These are phyloP conservation scores for Pseudonitzschia multiseries DNA, from an alignment of 108 stramenopile genomes.

Conservation along the genomic window DNA sequence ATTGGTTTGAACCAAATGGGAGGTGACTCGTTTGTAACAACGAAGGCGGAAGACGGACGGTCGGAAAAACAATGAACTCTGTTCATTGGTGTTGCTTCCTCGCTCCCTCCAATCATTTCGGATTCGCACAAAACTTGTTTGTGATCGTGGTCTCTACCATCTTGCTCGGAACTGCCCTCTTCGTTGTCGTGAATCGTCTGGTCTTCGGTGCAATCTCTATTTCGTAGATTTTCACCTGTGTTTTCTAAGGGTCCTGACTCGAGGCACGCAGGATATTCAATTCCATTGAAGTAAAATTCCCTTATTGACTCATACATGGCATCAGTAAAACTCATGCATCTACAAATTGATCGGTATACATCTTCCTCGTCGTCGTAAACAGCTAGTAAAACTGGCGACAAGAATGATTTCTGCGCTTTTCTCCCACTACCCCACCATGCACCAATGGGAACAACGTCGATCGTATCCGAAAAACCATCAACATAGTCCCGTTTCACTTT, in stretches of 20 bases:
- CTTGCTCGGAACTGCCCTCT: constrained; percentile 12
- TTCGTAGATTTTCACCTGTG: neutral
- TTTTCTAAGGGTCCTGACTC: neutral
- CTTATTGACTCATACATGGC: constrained; percentile 52
- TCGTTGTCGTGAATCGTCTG: constrained; percentile 1
- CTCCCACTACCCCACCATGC: constrained; percentile 82
- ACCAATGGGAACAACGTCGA: constrained; percentile 91
- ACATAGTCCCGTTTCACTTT: constrained; percentile 95
- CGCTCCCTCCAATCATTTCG: neutral
- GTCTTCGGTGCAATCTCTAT: neutral
- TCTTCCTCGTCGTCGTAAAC: constrained; percentile 83
- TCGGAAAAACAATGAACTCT: constrained; percentile 43
- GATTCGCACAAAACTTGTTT: neutral
- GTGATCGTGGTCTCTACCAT: neutral
- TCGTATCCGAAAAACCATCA: constrained; percentile 71
- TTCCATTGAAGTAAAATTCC: constrained; percentile 52
- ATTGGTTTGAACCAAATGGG: constrained; percentile 75
- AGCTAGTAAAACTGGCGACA: constrained; percentile 83
- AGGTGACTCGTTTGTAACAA: constrained; percentile 49
- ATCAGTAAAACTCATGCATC: constrained; percentile 61
- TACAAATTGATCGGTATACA: constrained; percentile 70
- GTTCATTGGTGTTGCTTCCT: constrained; percentile 7
- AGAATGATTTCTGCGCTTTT: constrained; percentile 55
- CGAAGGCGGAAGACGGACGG: constrained; percentile 41
- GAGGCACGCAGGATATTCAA: constrained; percentile 30